Evolutionary conservation across 1,284 basidiomycete species (phyloP).

Genomic region (Xerocomus nothofagi): DNA sequence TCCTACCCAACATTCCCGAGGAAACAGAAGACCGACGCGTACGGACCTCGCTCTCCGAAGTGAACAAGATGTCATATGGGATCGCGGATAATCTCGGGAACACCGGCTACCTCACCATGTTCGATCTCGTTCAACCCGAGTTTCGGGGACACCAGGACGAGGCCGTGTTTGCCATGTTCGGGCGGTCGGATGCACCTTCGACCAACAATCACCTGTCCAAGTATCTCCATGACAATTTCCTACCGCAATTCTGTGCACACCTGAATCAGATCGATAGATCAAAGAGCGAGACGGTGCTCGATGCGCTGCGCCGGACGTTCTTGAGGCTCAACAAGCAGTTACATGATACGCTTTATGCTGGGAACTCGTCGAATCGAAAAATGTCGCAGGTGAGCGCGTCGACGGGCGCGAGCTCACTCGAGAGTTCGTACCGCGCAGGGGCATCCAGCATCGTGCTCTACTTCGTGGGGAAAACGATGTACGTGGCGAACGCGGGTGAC

Average conservation of each 20-base stretch:
- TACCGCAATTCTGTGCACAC: slow-evolving; percentile 59
- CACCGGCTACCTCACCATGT: slow-evolving; percentile 80
- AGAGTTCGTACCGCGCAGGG: slow-evolving; percentile 62
- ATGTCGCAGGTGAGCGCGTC: slow-evolving; percentile 64
- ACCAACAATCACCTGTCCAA: slow-evolving; percentile 70
- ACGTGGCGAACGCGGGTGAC: slow-evolving; percentile 91
- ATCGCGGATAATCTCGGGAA: slow-evolving; percentile 93
- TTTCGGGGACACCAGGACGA: slow-evolving; percentile 80
- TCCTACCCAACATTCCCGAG: slow-evolving; percentile 78
- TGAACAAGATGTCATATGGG: slow-evolving; percentile 94
- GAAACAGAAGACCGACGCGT: slow-evolving; percentile 91
- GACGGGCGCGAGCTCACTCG: slow-evolving; percentile 36
- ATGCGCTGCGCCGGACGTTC: slow-evolving; percentile 86
- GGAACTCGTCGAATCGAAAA: slow-evolving; percentile 53
- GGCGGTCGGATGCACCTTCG: slow-evolving; percentile 66
- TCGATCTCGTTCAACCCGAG: slow-evolving; percentile 90
- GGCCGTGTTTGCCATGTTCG: slow-evolving; percentile 97
- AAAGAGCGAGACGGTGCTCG: slow-evolving; percentile 54
- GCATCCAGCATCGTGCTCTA: slow-evolving; percentile 90
- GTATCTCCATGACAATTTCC: slow-evolving; percentile 81
- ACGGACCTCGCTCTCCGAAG: slow-evolving; percentile 87
- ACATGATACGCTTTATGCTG: slow-evolving; percentile 61
- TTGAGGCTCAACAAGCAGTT: slow-evolving; percentile 79
- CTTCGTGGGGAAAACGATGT: slow-evolving; percentile 77
- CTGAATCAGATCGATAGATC: slow-evolving; percentile 43